Conservation (phyloP, 2,329 filamentous ascomycete genomes). For the Fusarium virguliforme region DNA sequence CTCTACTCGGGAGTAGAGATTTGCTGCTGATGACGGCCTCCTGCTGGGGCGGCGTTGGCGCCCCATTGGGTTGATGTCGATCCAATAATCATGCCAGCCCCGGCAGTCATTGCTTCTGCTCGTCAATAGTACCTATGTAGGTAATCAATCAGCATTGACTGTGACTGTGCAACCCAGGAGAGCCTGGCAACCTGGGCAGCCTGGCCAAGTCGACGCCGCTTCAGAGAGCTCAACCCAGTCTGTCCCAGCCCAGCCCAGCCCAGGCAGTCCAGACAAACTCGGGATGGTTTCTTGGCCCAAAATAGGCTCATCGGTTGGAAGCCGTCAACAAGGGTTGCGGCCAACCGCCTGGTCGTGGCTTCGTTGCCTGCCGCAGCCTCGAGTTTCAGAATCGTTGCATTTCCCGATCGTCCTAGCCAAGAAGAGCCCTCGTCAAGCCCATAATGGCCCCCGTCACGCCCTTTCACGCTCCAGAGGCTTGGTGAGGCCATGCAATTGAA, state of each 20-base stretch:
- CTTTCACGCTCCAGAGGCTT: background rate
- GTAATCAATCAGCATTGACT: constrained; percentile 26
- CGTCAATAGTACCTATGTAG: background rate
- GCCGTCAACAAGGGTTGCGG: constrained; percentile 14
- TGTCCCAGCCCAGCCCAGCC: too few relatives aligned
- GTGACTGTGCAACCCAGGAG: background rate
- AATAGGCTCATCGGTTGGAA: constrained; percentile 11
- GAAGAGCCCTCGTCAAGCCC: constrained; percentile 13
- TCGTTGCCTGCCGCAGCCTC: constrained; percentile 6
- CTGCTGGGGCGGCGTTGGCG: constrained; percentile 30
- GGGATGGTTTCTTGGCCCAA: constrained; percentile 2
- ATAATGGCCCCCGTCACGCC: background rate
- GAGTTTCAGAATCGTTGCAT: constrained; percentile 35
- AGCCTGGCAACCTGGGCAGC: background rate
- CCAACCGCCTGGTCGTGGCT: constrained; percentile 3
- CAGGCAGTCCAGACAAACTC: background rate
- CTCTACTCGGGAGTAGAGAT: background rate
- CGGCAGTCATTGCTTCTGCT: constrained; percentile 37
- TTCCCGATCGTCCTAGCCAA: constrained; percentile 27
- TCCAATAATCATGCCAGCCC: constrained; percentile 15
- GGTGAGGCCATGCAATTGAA: constrained; percentile 10
- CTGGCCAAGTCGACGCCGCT: too few relatives aligned
- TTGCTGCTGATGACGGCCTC: constrained; percentile 20
- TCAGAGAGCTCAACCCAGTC: too few relatives aligned
- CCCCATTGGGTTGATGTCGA: constrained; percentile 31